Percentiles rank a stretch among this genome's conserved stretches.
Evolutionary conservation across 139 green algal species (phyloP).

Genomic region (Axilococcus clingmanii): DNA sequence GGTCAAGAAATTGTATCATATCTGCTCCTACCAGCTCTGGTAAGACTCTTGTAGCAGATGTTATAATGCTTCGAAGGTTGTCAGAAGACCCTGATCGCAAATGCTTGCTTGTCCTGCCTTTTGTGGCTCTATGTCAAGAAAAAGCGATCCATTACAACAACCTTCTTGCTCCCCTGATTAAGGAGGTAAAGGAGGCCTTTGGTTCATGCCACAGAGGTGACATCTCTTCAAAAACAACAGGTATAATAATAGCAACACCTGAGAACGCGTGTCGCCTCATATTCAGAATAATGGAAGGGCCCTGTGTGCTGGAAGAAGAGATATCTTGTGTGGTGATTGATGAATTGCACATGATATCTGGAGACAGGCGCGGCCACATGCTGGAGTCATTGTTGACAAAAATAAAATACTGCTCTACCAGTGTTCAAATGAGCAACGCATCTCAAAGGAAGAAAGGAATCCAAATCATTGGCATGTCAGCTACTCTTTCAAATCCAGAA

Average conservation of each 20-base stretch:
- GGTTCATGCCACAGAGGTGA: constrained; percentile 1
- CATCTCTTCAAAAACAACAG: not conserved
- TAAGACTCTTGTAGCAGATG: constrained; percentile 16
- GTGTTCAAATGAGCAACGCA: not conserved
- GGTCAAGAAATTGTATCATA: not conserved
- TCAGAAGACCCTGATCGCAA: constrained; percentile 3
- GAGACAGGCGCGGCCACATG: constrained; percentile 66
- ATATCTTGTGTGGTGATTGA: constrained; percentile 13
- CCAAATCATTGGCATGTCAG: constrained; percentile 90
- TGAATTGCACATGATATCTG: constrained; percentile 27
- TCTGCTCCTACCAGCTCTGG: constrained; percentile 14
- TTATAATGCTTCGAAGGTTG: constrained; percentile 18
- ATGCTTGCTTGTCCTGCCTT: constrained; percentile 15
- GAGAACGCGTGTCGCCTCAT: constrained; percentile 24
- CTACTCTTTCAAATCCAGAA: constrained; percentile 79
- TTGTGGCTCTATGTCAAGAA: constrained; percentile 8
- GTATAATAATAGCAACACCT: constrained; percentile 14
- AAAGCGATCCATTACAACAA: constrained; percentile 1
- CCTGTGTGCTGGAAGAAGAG: not conserved
- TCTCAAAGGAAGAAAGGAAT: constrained; percentile 9
- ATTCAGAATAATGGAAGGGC: constrained; percentile 8
- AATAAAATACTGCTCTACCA: constrained; percentile 49
- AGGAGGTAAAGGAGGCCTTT: constrained; percentile 10
- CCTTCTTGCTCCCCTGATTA: not conserved
- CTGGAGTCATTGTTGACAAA: constrained; percentile 95